A percentile compares a stretch with the other conserved stretches of the same genome.
phyloP scores from a whole-genome alignment of 352 stramenopile species.

The Pythium phragmiticola region DNA sequence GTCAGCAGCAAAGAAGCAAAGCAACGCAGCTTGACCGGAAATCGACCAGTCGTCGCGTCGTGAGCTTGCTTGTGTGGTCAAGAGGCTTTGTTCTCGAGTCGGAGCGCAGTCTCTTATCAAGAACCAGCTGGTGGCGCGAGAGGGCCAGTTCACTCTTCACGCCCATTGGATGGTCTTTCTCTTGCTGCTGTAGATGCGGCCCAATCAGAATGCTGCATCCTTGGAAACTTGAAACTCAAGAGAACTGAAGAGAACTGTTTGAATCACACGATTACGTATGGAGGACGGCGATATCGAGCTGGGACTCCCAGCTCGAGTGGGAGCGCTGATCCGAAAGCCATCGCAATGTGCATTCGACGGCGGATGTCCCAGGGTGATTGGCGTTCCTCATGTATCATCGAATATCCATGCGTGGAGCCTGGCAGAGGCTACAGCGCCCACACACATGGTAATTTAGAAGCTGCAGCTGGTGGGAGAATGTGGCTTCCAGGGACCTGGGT shows the following conservation, averaged over 20 bases:
- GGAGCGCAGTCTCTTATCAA: conserved; percentile 10
- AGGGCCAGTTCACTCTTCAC: conserved; percentile 12
- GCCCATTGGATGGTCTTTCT: conserved; percentile 2
- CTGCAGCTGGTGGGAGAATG: conserved; percentile 9
- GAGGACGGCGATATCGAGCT: too few species aligned
- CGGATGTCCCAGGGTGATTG: too few species aligned
- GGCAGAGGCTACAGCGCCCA: too few species aligned
- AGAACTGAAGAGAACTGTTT: background rate
- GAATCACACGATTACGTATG: background rate
- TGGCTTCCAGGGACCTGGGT: conserved; percentile 3
- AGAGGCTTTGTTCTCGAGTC: conserved; percentile 20
- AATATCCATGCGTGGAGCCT: too few species aligned
- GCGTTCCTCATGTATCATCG: too few species aligned
- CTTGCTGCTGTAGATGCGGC: background rate
- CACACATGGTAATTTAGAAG: background rate
- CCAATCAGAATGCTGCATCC: conserved; percentile 1
- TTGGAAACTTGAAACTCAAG: background rate
- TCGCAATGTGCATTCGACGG: too few species aligned
- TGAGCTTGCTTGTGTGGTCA: conserved; percentile 20
- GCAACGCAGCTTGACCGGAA: too few species aligned
- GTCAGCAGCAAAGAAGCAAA: too few species aligned
- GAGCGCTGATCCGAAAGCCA: too few species aligned
- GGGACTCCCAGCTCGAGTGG: too few species aligned
- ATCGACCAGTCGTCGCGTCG: conserved; percentile 15
- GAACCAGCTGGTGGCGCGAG: conserved; percentile 23